Evolutionary conservation across 2,329 filamentous ascomycete genomes (phyloP).

Genomic region (Epichloe sibirici): DNA sequence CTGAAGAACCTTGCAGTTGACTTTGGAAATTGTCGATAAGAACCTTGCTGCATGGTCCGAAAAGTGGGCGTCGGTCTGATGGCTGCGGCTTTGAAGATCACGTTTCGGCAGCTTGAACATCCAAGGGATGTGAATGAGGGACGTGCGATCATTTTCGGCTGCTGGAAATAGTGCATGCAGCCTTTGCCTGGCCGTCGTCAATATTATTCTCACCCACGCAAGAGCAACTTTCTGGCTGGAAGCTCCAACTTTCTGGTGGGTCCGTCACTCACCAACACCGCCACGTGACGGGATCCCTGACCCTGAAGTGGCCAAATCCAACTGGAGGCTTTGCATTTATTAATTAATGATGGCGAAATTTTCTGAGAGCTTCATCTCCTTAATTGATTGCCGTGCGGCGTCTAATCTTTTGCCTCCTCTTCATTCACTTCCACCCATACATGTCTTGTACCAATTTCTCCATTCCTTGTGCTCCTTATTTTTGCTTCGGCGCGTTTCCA

Average conservation of each 20-base stretch:
- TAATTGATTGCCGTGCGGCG: neutral
- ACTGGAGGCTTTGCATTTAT: neutral
- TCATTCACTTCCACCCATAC: constrained; percentile 2
- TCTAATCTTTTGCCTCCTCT: constrained; percentile 1
- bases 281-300: constrained; percentile 8
- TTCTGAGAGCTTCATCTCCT: constrained; percentile 13
- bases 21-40: constrained; percentile 8
- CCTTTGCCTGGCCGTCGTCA: neutral
- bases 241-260: constrained; percentile 4
- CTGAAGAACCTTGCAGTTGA: constrained; percentile 15
- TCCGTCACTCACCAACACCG: neutral
- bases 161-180: neutral
- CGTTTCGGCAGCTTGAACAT: constrained; percentile 20
- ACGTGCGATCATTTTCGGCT: constrained; percentile 18
- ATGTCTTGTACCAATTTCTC: neutral
- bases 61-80: constrained; percentile 12
- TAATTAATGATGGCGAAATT: constrained; percentile 16
- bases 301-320: constrained; percentile 4
- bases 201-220: neutral
- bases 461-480: constrained; percentile 3
- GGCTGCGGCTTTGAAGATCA: constrained; percentile 18
- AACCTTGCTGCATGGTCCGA: constrained; percentile 13
- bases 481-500: neutral
- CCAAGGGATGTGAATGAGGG: constrained; percentile 17
- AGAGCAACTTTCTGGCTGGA: neutral